Base-by-base conservation (phyloP, 106 monocot genomes). In the Dendrobium nobile region DNA sequence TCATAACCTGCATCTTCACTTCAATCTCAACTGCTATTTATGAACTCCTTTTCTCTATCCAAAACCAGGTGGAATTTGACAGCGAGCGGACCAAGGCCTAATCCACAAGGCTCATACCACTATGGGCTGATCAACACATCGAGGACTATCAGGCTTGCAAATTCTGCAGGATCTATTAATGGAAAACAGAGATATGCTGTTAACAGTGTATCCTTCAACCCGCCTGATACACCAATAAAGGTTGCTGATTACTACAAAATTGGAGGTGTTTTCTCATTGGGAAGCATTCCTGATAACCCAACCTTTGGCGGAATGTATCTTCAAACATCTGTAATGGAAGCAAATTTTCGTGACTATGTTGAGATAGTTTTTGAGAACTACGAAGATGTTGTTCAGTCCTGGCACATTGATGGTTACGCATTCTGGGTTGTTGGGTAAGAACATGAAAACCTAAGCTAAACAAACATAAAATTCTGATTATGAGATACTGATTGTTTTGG, bases 81-180 rank as follows among this genome's bases (percentile, higher is more conserved):
- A 16, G 90, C 92, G 16, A 92, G 90, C 54, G 92, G 88, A 28
- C 88, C 92, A 16, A 84, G 92, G 16, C 92, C 92, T 1, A 92
- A 92, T 59, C 92, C 92, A 3, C 92, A 92, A 75, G 92, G 92
- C 24, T 90, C 90, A 41, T 92, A 92, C 67, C 92, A 92, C 80
- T 92, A 92, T 64, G 92, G 92, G 54, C 64, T 92, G 82, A 77
- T 92, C 65, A 92, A 86, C 47, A 84, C 92, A 4, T 64, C 79
- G 0, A 73, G 90, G n/a, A 92, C 92, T 3, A 92, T 92, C 16
- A 83, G 88, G 78, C 90, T 92, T 20, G 92, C 90, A 11, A 92
- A 90, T 70, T 92, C 92, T 55, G 88, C 83, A 4, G 77, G 78
- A 2, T 8, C 85, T 3, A 84, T 93, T 79, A 90, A 93, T 73